Base-by-base conservation (phyloP, 2,329 filamentous ascomycete species). In the Fusarium compactum region DNA sequence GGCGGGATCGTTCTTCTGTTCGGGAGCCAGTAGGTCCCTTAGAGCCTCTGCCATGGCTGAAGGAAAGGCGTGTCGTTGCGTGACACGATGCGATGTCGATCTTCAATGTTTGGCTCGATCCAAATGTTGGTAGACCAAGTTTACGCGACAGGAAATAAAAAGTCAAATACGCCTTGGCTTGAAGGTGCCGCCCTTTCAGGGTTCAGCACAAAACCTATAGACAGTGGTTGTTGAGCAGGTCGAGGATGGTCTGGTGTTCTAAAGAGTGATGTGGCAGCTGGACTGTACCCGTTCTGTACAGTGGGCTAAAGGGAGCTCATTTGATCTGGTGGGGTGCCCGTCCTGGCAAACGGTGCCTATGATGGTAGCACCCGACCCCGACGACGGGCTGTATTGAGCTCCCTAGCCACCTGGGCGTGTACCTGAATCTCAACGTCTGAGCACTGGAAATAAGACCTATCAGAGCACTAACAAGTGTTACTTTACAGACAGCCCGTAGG, bases 1-100 rank as follows among this genome's bases (percentile, higher is more conserved):
- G 40, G 85, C 82, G 12, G 85, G 78, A 77, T 92, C 86, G 34
- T 80, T 66, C 16, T 73, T 76, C 63, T 78, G 67, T 44, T 72
- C 69, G 6, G 76, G 70, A 22, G 73, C 78, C 41, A 82, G 74
- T 24, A 82, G 61, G 48, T 82, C 79, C 55, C 74, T 67, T 32
- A 82, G 71, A 18, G 78, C 73, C 47, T 82, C 79, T 18, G 80
- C 78, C 81, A 82, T 82, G 63, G 22, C 63, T 41, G 30, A 43
- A 25, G 16, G 41, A 56, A 29, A 43, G 38, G 30, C 22, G 51
- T 25, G 44, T 32, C 12, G 16, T 46, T 44, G 20, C 48, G 51
- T 24, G 65, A 27, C 51, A 44, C 14, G 54, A 40, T 22, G 30
- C 20, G 44, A 45, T 55, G 46, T 60, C 27, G 40, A 25, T 22